phyloP scores from a whole-genome alignment of 768 basidiomycete genomes.

The Mycena filopes region DNA sequence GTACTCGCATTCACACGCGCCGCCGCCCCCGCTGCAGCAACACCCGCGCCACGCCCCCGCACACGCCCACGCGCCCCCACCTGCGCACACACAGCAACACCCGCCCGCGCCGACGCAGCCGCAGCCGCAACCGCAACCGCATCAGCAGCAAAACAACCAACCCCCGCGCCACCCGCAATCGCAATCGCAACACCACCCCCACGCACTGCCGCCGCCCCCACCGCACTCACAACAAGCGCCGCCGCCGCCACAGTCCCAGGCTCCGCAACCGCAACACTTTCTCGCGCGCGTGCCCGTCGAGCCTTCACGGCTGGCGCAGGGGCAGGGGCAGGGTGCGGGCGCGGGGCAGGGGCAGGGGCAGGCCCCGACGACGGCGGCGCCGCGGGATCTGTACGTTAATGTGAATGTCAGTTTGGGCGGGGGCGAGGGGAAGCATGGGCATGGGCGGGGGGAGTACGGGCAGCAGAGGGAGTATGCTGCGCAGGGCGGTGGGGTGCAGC shows the following conservation, averaged over 20 bases:
- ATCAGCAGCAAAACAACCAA: slow-evolving; percentile 9
- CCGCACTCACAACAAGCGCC: slow-evolving; percentile 17
- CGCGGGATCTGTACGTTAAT: slow-evolving; percentile 29
- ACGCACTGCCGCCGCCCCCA: slow-evolving; percentile 18
- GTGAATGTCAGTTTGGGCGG: slow-evolving; percentile 21
- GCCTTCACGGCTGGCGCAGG: background rate
- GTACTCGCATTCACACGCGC: no score
- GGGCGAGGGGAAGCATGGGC: slow-evolving; percentile 1
- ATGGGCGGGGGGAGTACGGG: background rate
- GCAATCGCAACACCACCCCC: slow-evolving; percentile 9
- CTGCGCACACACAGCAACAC: background rate
- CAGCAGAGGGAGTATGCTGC: background rate
- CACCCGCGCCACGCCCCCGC: no score
- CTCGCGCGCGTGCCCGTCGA: slow-evolving; percentile 22
- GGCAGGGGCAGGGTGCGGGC: background rate
- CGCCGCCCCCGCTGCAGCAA: no score
- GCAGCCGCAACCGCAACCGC: slow-evolving; percentile 10
- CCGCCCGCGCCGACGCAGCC: background rate
- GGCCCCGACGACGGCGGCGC: background rate
- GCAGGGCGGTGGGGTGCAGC: slow-evolving; percentile 13
- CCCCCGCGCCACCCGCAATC: slow-evolving; percentile 16
- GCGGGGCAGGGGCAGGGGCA: background rate
- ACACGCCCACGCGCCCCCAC: no score
- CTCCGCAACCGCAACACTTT: background rate
- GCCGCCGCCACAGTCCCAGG: background rate